Base-by-base conservation (phyloP, 352 stramenopile genomes). In the Pythium sukuiense region DNA sequence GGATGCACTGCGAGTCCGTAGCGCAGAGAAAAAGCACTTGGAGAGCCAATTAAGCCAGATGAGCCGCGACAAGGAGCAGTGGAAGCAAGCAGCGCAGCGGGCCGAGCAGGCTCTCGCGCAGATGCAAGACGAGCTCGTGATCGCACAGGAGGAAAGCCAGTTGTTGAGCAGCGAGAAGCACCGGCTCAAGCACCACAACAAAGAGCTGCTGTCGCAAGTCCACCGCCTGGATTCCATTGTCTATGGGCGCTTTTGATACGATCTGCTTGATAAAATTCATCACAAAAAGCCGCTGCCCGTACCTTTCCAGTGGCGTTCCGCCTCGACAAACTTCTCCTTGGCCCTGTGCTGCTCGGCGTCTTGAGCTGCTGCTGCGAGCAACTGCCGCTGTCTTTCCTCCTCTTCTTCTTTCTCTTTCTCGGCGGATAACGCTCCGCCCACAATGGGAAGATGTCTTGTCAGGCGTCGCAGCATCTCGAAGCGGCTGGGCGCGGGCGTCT, bases 181-280 rank as follows among this genome's bases (percentile, higher is more conserved):
- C 43, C 75, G 85, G 0, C 76, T 94, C 30, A 79, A 88, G 67
- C 77, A 79, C 13, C 83, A 90, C 52, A 93, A 93, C 73, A 78
- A 76, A 55, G 83, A 93, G 65, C 67, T 94, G 4, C 61, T 85
- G 5, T 77, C 81, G 4, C 83, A 92, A 20, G 83, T 94, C 9
- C 81, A 89, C 67, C 82, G 85, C 4, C 77, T 91, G 39, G 83
- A 92, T 58, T 85, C 81, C 16, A 74, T 92, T 27, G 82, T 92
- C 45, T 91, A 92, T 61, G 83, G 83, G 1, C 81, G 83, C 2
- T 92, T 93, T 71, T 90, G 76, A 77, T 27, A 4, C 4, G 1
- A 24, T 24, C 20, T 24, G 20, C 20, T 24, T 24, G 20, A 24
- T 24, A 24, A 24, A 24, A 24, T 24, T 24, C 20, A 9, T 45